Conservation (phyloP, 2,329 filamentous ascomycete genomes). For the Fusarium sororula region DNA sequence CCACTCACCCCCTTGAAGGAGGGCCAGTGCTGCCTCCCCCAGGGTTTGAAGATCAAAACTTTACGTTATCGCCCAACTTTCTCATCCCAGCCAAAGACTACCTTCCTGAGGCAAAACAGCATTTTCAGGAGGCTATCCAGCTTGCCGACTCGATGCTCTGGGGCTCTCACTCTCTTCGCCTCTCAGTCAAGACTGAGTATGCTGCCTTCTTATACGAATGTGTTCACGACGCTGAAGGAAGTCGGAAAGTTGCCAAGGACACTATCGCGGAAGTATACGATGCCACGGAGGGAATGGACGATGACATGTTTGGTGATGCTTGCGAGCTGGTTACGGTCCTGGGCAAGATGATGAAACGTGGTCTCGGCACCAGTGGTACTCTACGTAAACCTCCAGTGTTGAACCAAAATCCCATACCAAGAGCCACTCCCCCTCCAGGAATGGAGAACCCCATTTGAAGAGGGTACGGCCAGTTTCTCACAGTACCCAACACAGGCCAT, state of each 20-base stretch:
- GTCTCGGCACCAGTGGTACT: constrained; percentile 56
- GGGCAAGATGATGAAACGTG: constrained; percentile 88
- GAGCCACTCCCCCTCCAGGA: constrained; percentile 45
- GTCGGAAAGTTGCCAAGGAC: constrained; percentile 78
- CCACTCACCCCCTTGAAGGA: constrained; percentile 62
- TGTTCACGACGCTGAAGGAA: constrained; percentile 80
- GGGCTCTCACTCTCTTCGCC: constrained; percentile 86
- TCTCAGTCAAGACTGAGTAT: constrained; percentile 93
- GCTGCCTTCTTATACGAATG: constrained; percentile 95
- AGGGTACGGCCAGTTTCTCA: background rate
- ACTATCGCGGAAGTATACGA: constrained; percentile 93
- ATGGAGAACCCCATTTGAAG: constrained; percentile 57
- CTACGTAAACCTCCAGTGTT: constrained; percentile 44
- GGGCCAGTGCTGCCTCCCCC: constrained; percentile 67
- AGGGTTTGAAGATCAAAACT: constrained; percentile 57
- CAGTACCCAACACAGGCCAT: background rate
- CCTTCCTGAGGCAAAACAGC: constrained; percentile 80
- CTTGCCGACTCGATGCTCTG: constrained; percentile 81
- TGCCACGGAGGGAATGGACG: constrained; percentile 90
- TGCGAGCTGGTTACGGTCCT: constrained; percentile 87
- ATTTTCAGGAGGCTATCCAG: constrained; percentile 80
- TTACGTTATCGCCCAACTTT: constrained; percentile 70
- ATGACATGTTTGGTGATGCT: constrained; percentile 93
- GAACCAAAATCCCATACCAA: constrained; percentile 21
- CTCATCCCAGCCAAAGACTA: constrained; percentile 83